A percentile compares a stretch with the other conserved stretches of the same genome.
Evolutionary conservation across 2,329 filamentous ascomycete genomes (phyloP).

Genomic region (Aschersonia sp.): DNA sequence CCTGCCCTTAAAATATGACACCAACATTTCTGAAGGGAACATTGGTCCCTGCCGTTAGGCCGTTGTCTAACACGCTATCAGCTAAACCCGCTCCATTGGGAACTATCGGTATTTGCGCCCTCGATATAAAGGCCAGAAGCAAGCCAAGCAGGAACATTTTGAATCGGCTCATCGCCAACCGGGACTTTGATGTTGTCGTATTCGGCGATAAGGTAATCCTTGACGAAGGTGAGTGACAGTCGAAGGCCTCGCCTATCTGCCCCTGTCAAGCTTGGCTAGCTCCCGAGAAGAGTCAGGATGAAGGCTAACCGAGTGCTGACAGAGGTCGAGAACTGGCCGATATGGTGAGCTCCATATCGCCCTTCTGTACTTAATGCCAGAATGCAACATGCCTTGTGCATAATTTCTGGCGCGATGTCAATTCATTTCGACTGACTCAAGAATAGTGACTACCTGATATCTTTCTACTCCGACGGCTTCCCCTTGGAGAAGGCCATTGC

Average conservation of each 20-base stretch:
- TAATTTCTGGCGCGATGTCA: slow-evolving; percentile 4
- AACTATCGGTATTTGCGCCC: slow-evolving; percentile 81
- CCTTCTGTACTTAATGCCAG: not conserved
- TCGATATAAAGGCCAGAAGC: slow-evolving; percentile 91
- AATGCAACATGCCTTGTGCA: not conserved
- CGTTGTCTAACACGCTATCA: slow-evolving; percentile 15
- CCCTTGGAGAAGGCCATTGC: slow-evolving; percentile 93
- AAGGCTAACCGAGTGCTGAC: not conserved
- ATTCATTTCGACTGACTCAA: slow-evolving; percentile 2
- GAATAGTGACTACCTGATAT: slow-evolving; percentile 74
- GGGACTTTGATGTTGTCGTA: slow-evolving; percentile 91
- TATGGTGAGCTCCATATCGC: slow-evolving; percentile 42
- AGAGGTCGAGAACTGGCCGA: slow-evolving; percentile 90
- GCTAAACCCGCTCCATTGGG: slow-evolving; percentile 45
- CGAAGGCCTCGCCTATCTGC: too few relatives aligned
- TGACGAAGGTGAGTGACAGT: slow-evolving; percentile 50
- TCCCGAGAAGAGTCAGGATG: too few relatives aligned
- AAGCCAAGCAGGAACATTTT: slow-evolving; percentile 95
- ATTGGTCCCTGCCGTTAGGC: too few relatives aligned
- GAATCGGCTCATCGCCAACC: slow-evolving; percentile 76
- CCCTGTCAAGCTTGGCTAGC: too few relatives aligned
- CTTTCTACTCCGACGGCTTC: slow-evolving; percentile 96
- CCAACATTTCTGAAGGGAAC: too few relatives aligned
- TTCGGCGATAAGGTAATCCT: slow-evolving; percentile 98
- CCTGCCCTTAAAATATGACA: too few relatives aligned